A percentile compares a stretch with the other conserved stretches of the same genome.
phyloP scores from a whole-genome alignment of 2,329 filamentous ascomycete species.

The Neonectria punicea region DNA sequence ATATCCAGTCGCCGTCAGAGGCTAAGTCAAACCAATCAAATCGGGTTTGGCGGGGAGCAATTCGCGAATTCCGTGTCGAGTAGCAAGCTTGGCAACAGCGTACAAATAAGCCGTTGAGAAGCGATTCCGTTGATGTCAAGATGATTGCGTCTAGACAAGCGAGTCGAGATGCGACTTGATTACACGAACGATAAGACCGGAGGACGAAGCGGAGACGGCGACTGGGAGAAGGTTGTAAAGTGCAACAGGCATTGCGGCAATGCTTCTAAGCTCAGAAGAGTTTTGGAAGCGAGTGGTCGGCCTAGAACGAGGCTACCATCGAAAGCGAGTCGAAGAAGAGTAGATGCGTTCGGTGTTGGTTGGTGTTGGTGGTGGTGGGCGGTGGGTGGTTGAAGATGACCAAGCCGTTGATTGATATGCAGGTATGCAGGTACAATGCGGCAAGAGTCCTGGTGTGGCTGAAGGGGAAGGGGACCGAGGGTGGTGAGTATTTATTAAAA shows the following conservation, averaged over 20 bases:
- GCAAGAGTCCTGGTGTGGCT: conserved; percentile 40
- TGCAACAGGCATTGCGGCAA: conserved; percentile 68
- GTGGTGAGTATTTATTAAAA: conserved; percentile 46
- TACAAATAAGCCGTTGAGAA: conserved; percentile 46
- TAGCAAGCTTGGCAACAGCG: conserved; percentile 55
- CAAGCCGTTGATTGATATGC: conserved; percentile 39
- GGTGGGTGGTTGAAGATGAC: conserved; percentile 27
- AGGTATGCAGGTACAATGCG: conserved; percentile 48
- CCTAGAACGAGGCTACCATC: conserved; percentile 51
- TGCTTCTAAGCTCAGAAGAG: conserved; percentile 44
- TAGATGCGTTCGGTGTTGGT: conserved; percentile 2
- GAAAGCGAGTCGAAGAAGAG: conserved; percentile 29
- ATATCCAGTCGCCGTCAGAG: conserved; percentile 66
- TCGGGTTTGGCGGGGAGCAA: conserved; percentile 51
- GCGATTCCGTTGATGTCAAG: conserved; percentile 55
- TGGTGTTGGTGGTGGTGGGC: conserved; percentile 19
- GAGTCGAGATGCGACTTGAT: conserved; percentile 55
- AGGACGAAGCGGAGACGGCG: conserved; percentile 70
- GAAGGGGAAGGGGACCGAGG: conserved; percentile 35
- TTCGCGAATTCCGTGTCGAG: conserved; percentile 50
- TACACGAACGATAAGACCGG: conserved; percentile 68
- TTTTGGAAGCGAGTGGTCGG: conserved; percentile 43
- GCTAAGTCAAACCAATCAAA: conserved; percentile 61
- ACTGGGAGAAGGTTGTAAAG: conserved; percentile 64
- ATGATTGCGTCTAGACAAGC: conserved; percentile 56